Evolutionary conservation across 306 rosid genomes (phyloP), one percentile per base, ranked within the genome.

Genomic region (Hippophae gyantsensis): DNA sequence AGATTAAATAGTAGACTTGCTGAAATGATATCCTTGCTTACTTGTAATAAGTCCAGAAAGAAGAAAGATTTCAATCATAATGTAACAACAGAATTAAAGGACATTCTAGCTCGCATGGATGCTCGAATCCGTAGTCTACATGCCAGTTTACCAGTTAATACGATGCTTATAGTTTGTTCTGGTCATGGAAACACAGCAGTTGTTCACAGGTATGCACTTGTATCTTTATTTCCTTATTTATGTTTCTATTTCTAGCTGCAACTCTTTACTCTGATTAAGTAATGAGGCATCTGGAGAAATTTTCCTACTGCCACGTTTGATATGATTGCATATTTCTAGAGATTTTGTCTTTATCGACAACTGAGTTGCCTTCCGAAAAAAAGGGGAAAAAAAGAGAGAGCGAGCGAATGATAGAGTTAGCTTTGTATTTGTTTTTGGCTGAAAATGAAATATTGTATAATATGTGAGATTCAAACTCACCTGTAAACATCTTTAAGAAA

Each of bases 181-280:
- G 99, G 99, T 66, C 99, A 89, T 52, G 99, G 99, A 47, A 95
- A 93, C 75, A 86, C 86, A 38, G 89, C 95, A 52, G 54, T 85
- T 55, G 95, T 89, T n/a, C 80, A 78, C 64, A 93, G 99, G 99
- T 93, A 82, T 42, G 75, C 61, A 50, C 63, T 58, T 68, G 50
- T 14, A 50, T 48, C 38, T 40, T 26, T 32, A 23, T 43, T 53
- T 42, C 13, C 25, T 6, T 13, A 6, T 9, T 12, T 44, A 38
- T 9, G 7, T 11, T 48, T 48, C 54, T 27, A 45, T 64, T 42
- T 6, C 1, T 11, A 13, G 13, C 3, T 66, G 8, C 4, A 12
- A 49, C n/a, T 49, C 9, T 49, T 49, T 23, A 49, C 12, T 3
- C 66, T 41, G 41, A 32, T 2, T 32, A 32, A 32, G 38, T 1